Base-by-base conservation (phyloP, 169 alveolate species). In the Eimeria sp. region DNA sequence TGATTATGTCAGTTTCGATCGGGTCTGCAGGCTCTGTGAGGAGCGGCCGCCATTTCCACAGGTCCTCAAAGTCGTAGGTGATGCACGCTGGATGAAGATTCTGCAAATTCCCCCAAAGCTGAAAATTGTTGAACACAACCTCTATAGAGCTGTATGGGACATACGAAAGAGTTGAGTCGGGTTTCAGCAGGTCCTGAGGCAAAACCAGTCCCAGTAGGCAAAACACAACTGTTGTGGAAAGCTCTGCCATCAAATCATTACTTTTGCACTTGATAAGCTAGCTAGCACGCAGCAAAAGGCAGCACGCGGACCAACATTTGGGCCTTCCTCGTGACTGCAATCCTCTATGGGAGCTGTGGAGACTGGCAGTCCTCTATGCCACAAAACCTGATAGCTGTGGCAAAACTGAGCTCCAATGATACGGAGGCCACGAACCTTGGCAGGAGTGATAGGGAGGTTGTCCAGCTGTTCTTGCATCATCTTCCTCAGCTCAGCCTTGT, bases 51-150 rank as follows among this genome's bases (percentile, higher is more conserved):
- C 98, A 96, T 78, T 90, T 90, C 90, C 95, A 94, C 54, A 91
- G 78, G 54, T 96, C 95, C 54, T 96, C 97, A 14, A 97, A 45
- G 89, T 96, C 97, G 84, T 95, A 96, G 3, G 95, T 61, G 67
- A 97, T 97, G 92, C 96, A 87, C 3, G 98, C 97, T 4, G 98
- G 98, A 75, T 96, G 97, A 27, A 95, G 97, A 78, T 97, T 97
- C 25, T 96, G 97, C 72, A 97, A 72, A 49, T 97, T 96, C 14
- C 98, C 98, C 97, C 97, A 97, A 34, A 97, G 95, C 75, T 96
- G 97, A 49, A 87, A 75, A 72, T 96, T 78, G 90, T 97, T 97
- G 89, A 97, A 97, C 22, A 97, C 97, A n/a, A 96, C 88, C 72
- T 97, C 98, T 67, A 97, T 92, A 58, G 97, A 83, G 54, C 96